Conservation (phyloP, 805 yeast species). For the Nakazawaea siamensis region DNA sequence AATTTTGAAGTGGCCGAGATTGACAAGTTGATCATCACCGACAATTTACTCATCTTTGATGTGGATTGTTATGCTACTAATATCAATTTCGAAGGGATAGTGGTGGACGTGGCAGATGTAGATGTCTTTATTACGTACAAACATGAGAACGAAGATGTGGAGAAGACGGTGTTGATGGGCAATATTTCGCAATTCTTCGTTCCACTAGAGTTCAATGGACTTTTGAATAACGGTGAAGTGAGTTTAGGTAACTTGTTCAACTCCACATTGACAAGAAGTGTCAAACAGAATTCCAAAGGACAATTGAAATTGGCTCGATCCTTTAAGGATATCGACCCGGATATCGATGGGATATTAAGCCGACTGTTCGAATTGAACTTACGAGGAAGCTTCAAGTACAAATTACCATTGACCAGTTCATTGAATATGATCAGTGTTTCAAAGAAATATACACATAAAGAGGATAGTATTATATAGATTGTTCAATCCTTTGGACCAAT, state of each 20-base stretch:
- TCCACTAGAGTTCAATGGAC: conserved; percentile 22
- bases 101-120: conserved; percentile 22
- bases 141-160: conserved; percentile 7
- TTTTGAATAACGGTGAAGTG: conserved; percentile 12
- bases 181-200: conserved; percentile 20
- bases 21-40: conserved; percentile 22
- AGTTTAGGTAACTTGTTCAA: conserved; percentile 2
- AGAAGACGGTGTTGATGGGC: conserved; percentile 24
- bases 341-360: conserved; percentile 15
- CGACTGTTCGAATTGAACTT: conserved; percentile 19
- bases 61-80: conserved; percentile 18
- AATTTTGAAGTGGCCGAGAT: conserved; percentile 17
- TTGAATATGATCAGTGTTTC: conserved; percentile 22
- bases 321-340: conserved; percentile 12
- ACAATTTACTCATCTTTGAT: conserved; percentile 23
- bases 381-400: conserved; percentile 24
- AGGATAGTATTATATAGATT: background rate
- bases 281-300: conserved; percentile 15
- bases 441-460: conserved; percentile 6
- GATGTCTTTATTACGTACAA: conserved; percentile 23
- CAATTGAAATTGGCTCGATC: conserved; percentile 24
- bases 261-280: background rate
- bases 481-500: conserved; percentile 69
- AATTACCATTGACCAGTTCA: conserved; percentile 18
- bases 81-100: conserved; percentile 22